Base-by-base conservation (phyloP, 306 rosid species). In the Begonia fuchsioides region DNA sequence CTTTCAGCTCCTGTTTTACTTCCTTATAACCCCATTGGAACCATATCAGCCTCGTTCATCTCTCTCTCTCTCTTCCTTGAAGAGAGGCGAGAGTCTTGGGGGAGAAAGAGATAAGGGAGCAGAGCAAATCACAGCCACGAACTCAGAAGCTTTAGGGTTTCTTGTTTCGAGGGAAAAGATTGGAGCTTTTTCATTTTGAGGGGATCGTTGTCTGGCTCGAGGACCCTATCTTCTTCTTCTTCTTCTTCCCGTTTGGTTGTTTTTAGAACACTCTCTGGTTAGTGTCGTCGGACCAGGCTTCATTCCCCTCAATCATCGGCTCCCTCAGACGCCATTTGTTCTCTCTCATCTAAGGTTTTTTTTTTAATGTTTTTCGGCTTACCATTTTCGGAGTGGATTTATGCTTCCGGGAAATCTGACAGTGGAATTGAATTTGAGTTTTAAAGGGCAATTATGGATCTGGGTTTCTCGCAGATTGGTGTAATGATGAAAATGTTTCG, bases 181-280 rank as follows among this genome's bases (percentile, higher is more conserved):
- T 47, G 56, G 74, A 82, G 94, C 76, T 63, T 70, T 65, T 49
- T 60, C 48, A n/a, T 66, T 72, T 90, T 90, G 98, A 70, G 98
- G 95, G 96, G 95, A 90, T 79, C 73, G 98, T 90, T 90, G 98
- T 90, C 94, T 90, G 98, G 95, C 95, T 85, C 95, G 98, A 90
- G 95, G 98, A 85, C 86, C 55, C 72, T 65, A 62, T 54, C n/a
- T n/a, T n/a, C n/a, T n/a, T n/a, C n/a, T n/a, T 56, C 51, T 15
- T 50, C 62, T 26, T 26, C 35, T 26, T 26, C 57, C 73, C 17
- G 5, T 43, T 9, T 17, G 14, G 3, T 35, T n/a, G 2, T 17
- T 50, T 20, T 15, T 15, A 18, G 11, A 15, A 17, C 4, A 44
- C 16, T 15, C n/a, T 39, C 53, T 26, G 4, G 53, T 48, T 49